phyloP scores from a whole-genome alignment of 2,329 filamentous ascomycete genomes.

The Acarospora socialis region DNA sequence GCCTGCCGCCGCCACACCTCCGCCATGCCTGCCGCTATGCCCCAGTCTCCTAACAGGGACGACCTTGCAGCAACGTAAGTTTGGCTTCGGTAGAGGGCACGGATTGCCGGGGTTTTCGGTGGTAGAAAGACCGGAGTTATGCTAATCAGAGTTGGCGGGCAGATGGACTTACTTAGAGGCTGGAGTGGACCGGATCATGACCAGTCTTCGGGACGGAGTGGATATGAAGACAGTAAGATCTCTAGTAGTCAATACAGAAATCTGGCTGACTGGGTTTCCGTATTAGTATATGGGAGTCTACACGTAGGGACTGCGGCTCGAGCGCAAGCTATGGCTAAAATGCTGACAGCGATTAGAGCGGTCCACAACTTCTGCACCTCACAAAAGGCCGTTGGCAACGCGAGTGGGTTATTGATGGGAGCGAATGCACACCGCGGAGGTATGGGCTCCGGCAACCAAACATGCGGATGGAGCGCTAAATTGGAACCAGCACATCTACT shows the following conservation, averaged over 20 bases:
- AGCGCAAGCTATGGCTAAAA: background rate
- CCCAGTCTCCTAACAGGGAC: conserved; percentile 39
- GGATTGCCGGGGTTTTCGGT: conserved; percentile 1
- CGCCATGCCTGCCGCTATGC: conserved; percentile 25
- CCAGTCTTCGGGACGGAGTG: conserved; percentile 77
- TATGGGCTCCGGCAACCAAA: conserved; percentile 27
- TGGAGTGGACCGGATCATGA: conserved; percentile 88
- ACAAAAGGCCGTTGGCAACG: conserved; percentile 70
- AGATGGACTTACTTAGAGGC: conserved; percentile 84
- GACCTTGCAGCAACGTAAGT: conserved; percentile 49
- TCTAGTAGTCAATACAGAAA: conserved; percentile 4
- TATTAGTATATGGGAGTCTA: conserved; percentile 85
- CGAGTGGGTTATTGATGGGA: conserved; percentile 27
- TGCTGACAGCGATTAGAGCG: conserved; percentile 37
- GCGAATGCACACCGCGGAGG: conserved; percentile 57
- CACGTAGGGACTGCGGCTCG: conserved; percentile 43
- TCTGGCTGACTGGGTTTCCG: conserved; percentile 11
- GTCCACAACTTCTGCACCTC: conserved; percentile 99
- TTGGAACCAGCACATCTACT: conserved; percentile 66
- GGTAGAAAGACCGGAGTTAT: conserved; percentile 1
- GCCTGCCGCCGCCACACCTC: conserved; percentile 9
- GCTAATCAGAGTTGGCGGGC: conserved; percentile 9
- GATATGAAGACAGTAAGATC: conserved; percentile 68
- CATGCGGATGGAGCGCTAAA: conserved; percentile 8
- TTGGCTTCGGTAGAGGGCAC: background rate